Evolutionary conservation across 768 basidiomycete species (phyloP), one percentile per base, ranked within the genome.

Genomic region (Leucogyrophana mollusca): DNA sequence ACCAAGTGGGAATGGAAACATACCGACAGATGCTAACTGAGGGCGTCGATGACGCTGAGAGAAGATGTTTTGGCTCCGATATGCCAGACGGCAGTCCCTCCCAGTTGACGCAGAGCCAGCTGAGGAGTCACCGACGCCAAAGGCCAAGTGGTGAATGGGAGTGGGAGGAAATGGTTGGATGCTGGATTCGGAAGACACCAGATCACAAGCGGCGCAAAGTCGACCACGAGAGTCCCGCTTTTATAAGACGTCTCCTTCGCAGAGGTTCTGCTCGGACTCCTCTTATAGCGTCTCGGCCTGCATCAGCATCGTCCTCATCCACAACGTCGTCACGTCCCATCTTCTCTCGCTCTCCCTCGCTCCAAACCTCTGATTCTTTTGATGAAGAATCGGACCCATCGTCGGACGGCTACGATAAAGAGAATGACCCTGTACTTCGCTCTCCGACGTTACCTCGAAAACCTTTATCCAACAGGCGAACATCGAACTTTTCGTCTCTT

Each of bases 1-100:
- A 56, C 27, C 56, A 60, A 44, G 58, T 52, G 10, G 57, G 62
- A 33, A 50, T 72, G 37, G 61, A 63, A 43, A 51, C 54, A 23
- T 69, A 73, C 50, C 70, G 71, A n/a, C 58, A 57, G 23, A 55
- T 67, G 39, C 56, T 81, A 14, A 73, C 80, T 43, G 69, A 69
- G 25, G 54, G 59, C 13, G 71, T 79, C 14, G 80, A 80, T 21
- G 68, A 69, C n/a, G 78, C 79, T 9, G 80, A 83, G 58, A 55
- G 61, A 30, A 66, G 69, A 34, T 78, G 74, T 47, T 77, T 75
- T 30, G 73, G 71, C 22, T 42, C 56, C 17, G 45, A 41, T 35
- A 18, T 34, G 14, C 38, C 42, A 8, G 38, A 43, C 34, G 49
- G 36, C 36, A 56, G 58, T 38, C 59, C 57, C 20, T 30, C 51